A percentile compares a stretch with the other conserved stretches of the same genome.
Evolutionary conservation across 2,329 filamentous ascomycete genomes (phyloP).

Genomic region (Lithohypha guttulata): DNA sequence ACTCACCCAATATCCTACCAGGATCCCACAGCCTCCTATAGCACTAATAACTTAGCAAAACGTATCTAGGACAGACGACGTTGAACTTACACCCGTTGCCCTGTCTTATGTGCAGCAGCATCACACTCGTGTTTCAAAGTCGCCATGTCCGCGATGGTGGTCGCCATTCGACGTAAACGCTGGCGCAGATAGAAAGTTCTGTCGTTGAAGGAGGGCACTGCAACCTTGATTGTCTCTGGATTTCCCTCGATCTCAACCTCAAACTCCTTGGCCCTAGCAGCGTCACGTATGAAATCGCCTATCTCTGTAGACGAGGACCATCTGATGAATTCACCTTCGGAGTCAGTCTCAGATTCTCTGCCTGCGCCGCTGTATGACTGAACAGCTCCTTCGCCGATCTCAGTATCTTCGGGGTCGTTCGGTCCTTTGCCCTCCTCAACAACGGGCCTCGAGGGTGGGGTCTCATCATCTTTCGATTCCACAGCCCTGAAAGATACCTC

Average conservation of each 20-base stretch:
- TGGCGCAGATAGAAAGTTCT: conserved; percentile 81
- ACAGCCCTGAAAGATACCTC: conserved; percentile 70
- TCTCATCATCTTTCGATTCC: conserved; percentile 54
- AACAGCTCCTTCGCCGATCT: conserved; percentile 46
- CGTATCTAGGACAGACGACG: too few species aligned
- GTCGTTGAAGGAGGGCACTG: conserved; percentile 78
- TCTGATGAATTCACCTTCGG: conserved; percentile 58
- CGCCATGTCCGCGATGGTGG: conserved; percentile 57
- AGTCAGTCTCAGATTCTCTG: conserved; percentile 43
- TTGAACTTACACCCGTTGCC: conserved; percentile 69
- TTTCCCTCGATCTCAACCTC: conserved; percentile 69
- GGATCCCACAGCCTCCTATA: conserved; percentile 62
- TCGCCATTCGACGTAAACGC: conserved; percentile 60
- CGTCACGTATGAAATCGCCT: conserved; percentile 87
- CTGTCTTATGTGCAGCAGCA: conserved; percentile 60
- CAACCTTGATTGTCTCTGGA: conserved; percentile 58
- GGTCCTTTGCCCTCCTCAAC: conserved; percentile 24
- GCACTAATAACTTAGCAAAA: too few species aligned
- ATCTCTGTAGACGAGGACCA: conserved; percentile 86
- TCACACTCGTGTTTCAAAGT: conserved; percentile 76
- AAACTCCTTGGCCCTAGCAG: conserved; percentile 74
- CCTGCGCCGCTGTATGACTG: conserved; percentile 63
- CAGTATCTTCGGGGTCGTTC: conserved; percentile 29
- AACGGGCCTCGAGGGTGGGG: conserved; percentile 28
- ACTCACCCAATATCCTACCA: conserved; percentile 77